A percentile compares a stretch with the other conserved stretches of the same genome.
phyloP scores from a whole-genome alignment of 306 rosid genomes.

The Pyrus pyrifolia region DNA sequence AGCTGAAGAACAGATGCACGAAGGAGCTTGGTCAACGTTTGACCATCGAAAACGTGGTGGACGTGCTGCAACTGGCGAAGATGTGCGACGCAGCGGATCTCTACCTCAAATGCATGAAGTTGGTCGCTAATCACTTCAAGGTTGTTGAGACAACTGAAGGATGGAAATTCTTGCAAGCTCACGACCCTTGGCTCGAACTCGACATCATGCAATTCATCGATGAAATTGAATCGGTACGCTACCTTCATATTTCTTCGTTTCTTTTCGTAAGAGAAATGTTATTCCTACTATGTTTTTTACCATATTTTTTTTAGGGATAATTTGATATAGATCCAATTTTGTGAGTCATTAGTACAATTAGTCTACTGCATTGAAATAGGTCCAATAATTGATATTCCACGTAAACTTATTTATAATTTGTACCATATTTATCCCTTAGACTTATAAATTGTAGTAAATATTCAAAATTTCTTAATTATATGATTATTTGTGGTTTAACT shows the following conservation, averaged over 20 bases:
- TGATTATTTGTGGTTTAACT: no score
- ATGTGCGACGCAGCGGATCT: conserved; percentile 96
- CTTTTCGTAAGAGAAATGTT: not conserved
- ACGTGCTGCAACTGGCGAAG: conserved; percentile 72
- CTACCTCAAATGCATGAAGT: conserved; percentile 63
- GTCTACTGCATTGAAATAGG: no score
- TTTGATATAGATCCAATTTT: no score
- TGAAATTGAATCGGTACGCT: conserved; percentile 65
- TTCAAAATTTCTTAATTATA: no score
- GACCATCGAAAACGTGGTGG: conserved; percentile 69
- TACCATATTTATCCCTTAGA: no score
- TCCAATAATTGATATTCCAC: no score
- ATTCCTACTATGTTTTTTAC: no score
- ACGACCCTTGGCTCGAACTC: conserved; percentile 87
- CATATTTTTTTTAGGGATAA: no score
- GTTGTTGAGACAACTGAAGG: conserved; percentile 74
- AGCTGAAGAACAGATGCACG: conserved; percentile 60
- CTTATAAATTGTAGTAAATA: no score
- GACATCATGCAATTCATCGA: conserved; percentile 71
- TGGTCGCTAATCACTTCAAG: conserved; percentile 49
- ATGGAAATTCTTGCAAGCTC: conserved; percentile 66
- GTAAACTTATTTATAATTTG: no score
- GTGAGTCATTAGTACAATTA: no score
- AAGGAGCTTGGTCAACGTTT: conserved; percentile 52
- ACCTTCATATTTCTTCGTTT: not conserved